Evolutionary conservation across 1,284 basidiomycete genomes (phyloP).

Genomic region (Pyrrhoderma lamaoense): DNA sequence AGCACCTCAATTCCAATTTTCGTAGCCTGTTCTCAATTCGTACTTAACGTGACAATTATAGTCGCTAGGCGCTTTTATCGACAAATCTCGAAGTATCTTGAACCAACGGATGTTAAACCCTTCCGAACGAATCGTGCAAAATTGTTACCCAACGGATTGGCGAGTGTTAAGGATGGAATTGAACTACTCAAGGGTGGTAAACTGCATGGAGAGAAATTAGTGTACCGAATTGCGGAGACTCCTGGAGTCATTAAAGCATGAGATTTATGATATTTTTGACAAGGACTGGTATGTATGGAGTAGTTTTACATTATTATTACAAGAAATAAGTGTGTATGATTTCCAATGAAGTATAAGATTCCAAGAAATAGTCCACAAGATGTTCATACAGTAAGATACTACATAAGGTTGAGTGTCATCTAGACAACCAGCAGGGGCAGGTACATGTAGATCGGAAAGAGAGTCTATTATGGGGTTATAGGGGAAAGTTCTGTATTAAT

Average conservation of each 20-base stretch:
- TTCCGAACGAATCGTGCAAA: constrained; percentile 21
- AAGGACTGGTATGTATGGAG: too few relatives aligned
- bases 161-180: constrained; percentile 26
- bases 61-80: constrained; percentile 9
- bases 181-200: constrained; percentile 22
- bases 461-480: too few relatives aligned
- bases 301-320: too few relatives aligned
- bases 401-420: too few relatives aligned
- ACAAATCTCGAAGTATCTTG: constrained; percentile 10
- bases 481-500: too few relatives aligned
- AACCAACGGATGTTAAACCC: background rate
- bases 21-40: background rate
- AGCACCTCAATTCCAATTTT: background rate
- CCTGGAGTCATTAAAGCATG: constrained; percentile 1
- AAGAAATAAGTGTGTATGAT: too few relatives aligned
- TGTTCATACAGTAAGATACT: too few relatives aligned
- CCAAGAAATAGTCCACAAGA: too few relatives aligned
- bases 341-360: too few relatives aligned
- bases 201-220: constrained; percentile 28
- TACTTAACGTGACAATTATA: background rate
- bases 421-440: too few relatives aligned
- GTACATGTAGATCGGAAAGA: too few relatives aligned
- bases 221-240: constrained; percentile 28
- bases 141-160: constrained; percentile 25
- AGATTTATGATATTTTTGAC: background rate